Base-by-base conservation (phyloP, 1,284 basidiomycete genomes). In the Fistulinella cinereoalba region DNA sequence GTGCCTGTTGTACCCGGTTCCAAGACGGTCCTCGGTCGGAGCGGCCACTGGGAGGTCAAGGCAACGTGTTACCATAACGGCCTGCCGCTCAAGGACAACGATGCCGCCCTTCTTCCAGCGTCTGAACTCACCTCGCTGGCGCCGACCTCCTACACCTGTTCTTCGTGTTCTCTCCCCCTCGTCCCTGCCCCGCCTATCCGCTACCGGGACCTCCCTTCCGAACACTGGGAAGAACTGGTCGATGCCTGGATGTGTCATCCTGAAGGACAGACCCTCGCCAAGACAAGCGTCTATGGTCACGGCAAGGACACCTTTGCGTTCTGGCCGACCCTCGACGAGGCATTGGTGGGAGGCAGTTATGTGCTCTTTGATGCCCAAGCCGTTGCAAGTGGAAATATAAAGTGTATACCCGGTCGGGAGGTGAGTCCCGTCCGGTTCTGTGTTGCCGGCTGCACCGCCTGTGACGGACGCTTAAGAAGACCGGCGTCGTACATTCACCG, bases 171-270 rank as follows among this genome's bases (percentile, higher is more conserved):
- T 2, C 71, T 88, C n/a, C 83, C 84, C 16, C 65, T 88, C 18
- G 73, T 88, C 15, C 76, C 83, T 25, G 67, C 74, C 0, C 66
- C 75, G 8, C 71, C 69, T 36, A 22, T n/a, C 9, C 65, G 61
- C 24, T 97, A 90, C 66, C 79, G 83, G 41, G 93, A 97, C 58
- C 72, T 99, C 7, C 95, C 95, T 1, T 94, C 90, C 1, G 92
- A 97, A 61, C 85, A 97, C 59, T 99, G 95, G 95, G 88, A 93
- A 48, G 95, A 99, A 66, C 81, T 98, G 32, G 82, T 98, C 19
- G 95, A 98, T 50, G 88, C 92, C 3, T 98, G 95, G 95, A 95
- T 99, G 90, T 98, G 95, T 61, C 96, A 98, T 67, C 70, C 83
- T 18, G 93, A 97, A 61, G 60, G 52, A 31, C 93, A 96, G 68